Conservation (phyloP, 164 flowering plant genomes). For the Vitis labrusca region DNA sequence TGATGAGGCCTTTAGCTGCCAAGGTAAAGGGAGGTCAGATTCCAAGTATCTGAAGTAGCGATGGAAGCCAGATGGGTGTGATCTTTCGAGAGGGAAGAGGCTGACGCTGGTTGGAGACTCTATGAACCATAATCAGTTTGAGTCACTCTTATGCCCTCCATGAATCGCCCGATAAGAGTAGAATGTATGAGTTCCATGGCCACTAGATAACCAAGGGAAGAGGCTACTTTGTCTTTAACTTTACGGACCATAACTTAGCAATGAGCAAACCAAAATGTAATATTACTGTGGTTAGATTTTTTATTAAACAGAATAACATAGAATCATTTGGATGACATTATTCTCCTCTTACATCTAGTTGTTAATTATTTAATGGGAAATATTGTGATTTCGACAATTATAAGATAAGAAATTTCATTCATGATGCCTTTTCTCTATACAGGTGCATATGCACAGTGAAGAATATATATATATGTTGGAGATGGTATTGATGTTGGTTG, state of each 20-base stretch:
- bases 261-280: slow-evolving; percentile 21
- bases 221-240: slow-evolving; percentile 78
- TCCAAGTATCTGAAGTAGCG: slow-evolving; percentile 70
- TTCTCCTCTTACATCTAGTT: too few relatives aligned
- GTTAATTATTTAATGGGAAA: too few relatives aligned
- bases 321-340: too few relatives aligned
- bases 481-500: too few relatives aligned
- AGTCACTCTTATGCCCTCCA: slow-evolving; percentile 83
- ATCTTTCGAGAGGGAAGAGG: slow-evolving; percentile 88
- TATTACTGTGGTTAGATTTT: too few relatives aligned
- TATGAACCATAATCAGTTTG: slow-evolving; percentile 95
- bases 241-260: slow-evolving; percentile 55
- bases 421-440: too few relatives aligned
- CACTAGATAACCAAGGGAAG: slow-evolving; percentile 85
- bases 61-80: slow-evolving; percentile 87
- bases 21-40: slow-evolving; percentile 69
- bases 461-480: too few relatives aligned
- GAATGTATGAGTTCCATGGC: slow-evolving; percentile 81
- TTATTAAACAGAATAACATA: too few relatives aligned
- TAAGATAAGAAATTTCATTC: too few relatives aligned
- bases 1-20: slow-evolving; percentile 81
- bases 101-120: slow-evolving; percentile 94
- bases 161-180: slow-evolving; percentile 63
- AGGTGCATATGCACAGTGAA: too few relatives aligned
- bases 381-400: too few relatives aligned